Conservation (phyloP, 768 basidiomycete species). For the Astraeus odoratus region DNA sequence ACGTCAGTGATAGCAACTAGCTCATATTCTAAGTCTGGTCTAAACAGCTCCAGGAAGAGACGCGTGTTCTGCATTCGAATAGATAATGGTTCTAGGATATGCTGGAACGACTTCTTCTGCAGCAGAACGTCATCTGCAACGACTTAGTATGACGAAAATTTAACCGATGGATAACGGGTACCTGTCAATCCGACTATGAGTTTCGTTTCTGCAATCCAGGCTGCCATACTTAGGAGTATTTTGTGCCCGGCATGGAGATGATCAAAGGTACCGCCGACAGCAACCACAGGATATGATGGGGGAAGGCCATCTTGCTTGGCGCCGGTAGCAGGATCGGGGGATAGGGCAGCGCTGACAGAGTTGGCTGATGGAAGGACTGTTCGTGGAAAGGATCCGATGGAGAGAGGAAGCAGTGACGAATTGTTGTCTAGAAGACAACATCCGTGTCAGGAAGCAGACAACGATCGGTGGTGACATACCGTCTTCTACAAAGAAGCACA, state of each 20-base stretch:
- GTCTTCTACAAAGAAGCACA: constrained; percentile 38
- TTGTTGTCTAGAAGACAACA: constrained; percentile 30
- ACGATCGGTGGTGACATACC: constrained; percentile 27
- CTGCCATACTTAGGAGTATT: constrained; percentile 88
- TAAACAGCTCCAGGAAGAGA: constrained; percentile 66
- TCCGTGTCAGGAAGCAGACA: constrained; percentile 3
- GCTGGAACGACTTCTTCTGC: constrained; percentile 59
- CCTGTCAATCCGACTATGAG: constrained; percentile 89
- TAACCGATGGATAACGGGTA: constrained; percentile 25
- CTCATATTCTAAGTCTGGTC: constrained; percentile 56
- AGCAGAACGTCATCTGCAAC: constrained; percentile 62
- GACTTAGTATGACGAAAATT: constrained; percentile 7
- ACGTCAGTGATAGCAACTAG: constrained; percentile 77
- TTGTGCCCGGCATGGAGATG: constrained; percentile 97
- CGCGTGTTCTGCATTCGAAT: constrained; percentile 51
- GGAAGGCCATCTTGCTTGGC: not conserved
- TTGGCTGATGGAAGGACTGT: constrained; percentile 12
- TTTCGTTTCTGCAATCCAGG: constrained; percentile 72
- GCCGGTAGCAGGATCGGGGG: not conserved
- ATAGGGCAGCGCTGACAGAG: constrained; percentile 3
- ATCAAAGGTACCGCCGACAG: constrained; percentile 94
- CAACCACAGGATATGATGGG: constrained; percentile 56
- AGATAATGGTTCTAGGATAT: constrained; percentile 57
- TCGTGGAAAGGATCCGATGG: constrained; percentile 32
- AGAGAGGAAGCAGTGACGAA: constrained; percentile 36